Base-by-base conservation (phyloP, 2,329 filamentous ascomycete genomes). In the Hypoxylon sp. region DNA sequence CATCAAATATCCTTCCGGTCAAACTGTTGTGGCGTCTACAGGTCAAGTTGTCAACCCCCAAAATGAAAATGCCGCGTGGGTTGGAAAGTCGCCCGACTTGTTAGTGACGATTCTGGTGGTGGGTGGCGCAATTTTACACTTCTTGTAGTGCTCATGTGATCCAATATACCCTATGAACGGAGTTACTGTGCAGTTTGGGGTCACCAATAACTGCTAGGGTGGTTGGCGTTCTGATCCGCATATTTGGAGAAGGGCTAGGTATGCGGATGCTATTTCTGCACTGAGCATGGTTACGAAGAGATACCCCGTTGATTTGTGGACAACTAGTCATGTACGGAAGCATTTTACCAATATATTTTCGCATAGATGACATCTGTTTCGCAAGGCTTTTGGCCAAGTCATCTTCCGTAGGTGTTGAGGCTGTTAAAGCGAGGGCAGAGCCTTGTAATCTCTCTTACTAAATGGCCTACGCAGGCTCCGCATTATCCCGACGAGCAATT, bases 1-100 rank as follows among this genome's bases (percentile, higher is more conserved):
- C 76, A 81, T 87, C 64, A 73, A 77, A 70, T 87, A 87, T 70
- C 80, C 80, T 30, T 82, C 83, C 14, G 85, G 85, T 48, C 74
- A 81, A 55, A 75, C 74, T 34, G 75, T 80, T 0, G 58, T 78
- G 21, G 80, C 81, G 4, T 71, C 74, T 5, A 73, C 75, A 2
- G 74, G 74, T 7, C 58, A 76, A 54, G 68, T 76, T 29, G 74
- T 75, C 21, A 63, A 69, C 47, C 25, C 67, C 3, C 59, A 70
- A 32, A 51, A 56, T 48, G 43, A 12, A 23, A 60, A 16, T 37
- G 11, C 19, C 14, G 61, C 54, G 14, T 41, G 54, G 29, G 14
- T 56, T 39, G 47, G 46, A 25, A 59, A 27, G 32, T 29, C 37
- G 34, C 58, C 62, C 8, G 32, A 41, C 52, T 46, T 65, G 5